Evolutionary conservation across 2,329 filamentous ascomycete genomes (phyloP).

Genomic region (Chalaropsis thielavioides): DNA sequence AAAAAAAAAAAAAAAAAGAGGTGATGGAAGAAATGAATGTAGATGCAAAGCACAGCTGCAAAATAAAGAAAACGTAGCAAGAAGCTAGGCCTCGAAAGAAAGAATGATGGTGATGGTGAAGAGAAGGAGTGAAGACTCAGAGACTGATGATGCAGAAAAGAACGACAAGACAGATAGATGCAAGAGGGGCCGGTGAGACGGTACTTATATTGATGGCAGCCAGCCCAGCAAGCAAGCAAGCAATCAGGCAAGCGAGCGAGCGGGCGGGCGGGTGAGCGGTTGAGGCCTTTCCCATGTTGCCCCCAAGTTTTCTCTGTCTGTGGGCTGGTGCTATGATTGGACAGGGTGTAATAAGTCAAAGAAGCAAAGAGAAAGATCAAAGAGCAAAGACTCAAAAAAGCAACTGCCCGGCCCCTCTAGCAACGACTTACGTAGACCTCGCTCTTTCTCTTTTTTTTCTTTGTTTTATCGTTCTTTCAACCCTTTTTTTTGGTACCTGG

Average conservation of each 20-base stretch:
- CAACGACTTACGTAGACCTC: neutral
- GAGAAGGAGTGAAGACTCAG: neutral
- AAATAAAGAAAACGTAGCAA: neutral
- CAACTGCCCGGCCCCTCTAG: too few relatives aligned
- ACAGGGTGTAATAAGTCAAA: neutral
- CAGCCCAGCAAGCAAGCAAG: neutral
- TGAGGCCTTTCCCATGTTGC: neutral
- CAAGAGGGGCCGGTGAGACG: neutral
- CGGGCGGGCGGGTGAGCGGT: neutral
- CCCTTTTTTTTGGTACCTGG: neutral
- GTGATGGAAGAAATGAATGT: neutral
- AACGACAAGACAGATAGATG: neutral
- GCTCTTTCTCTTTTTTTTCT: neutral
- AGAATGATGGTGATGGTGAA: neutral
- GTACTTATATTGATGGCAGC: neutral
- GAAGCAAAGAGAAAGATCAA: too few relatives aligned
- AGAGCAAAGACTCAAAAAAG: too few relatives aligned
- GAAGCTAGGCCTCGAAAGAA: constrained; percentile 1
- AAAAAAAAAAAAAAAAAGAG: neutral
- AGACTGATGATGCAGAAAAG: neutral
- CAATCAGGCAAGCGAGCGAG: neutral
- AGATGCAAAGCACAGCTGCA: neutral
- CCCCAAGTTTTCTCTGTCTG: neutral
- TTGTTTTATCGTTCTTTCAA: neutral
- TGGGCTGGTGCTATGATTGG: neutral